Evolutionary conservation across 2,329 filamentous ascomycete species (phyloP), one percentile per base, ranked within the genome.

Genomic region (Penicillium decumbens): DNA sequence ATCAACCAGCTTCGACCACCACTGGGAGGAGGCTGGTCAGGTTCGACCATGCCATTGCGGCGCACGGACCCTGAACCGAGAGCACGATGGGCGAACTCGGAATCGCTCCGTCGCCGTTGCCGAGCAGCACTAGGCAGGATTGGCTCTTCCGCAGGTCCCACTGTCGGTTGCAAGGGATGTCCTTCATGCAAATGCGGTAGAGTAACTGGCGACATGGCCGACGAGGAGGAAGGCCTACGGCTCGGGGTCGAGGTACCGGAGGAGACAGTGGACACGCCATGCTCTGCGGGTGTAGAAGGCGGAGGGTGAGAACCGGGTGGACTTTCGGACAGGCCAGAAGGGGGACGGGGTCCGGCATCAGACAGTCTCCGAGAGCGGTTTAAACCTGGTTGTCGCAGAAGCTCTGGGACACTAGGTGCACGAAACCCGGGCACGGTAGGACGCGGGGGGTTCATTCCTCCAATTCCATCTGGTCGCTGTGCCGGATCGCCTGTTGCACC

Each of bases 1-100:
- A 87, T 86, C 59, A 87, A 78, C 83, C 83, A 87, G 66, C 82
- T 87, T 56, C 83, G 73, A 47, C 80, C 81, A 47, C 74, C 76
- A 49, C 73, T 70, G 37, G 71, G 68, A 8, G 70, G 64, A 47
- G 72, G 65, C 40, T 76, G 74, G 49, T 81, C 77, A 20, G 82
- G 80, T 53, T 81, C 79, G 53, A 85, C 82, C 15, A 85, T 79
- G 18, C 83, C 82, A 62, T 85, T 84, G 38, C 82, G 76, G 29
- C 83, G 75, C 9, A 81, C 77, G 23, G 82, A 78, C 41, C 82
- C 82, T 28, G 82, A 80, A 3, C 82, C 81, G 50, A 84, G 65
- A 50, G 83, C 66, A 65, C 77, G 67, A 70, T 82, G 72, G 51
- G 74, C 74, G 58, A 77, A 81, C 58, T 83, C 79, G 4, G 79